A percentile compares a stretch with the other conserved stretches of the same genome.
phyloP scores from a whole-genome alignment of 148 eudicot genomes.

The Salicornia ramosissima region DNA sequence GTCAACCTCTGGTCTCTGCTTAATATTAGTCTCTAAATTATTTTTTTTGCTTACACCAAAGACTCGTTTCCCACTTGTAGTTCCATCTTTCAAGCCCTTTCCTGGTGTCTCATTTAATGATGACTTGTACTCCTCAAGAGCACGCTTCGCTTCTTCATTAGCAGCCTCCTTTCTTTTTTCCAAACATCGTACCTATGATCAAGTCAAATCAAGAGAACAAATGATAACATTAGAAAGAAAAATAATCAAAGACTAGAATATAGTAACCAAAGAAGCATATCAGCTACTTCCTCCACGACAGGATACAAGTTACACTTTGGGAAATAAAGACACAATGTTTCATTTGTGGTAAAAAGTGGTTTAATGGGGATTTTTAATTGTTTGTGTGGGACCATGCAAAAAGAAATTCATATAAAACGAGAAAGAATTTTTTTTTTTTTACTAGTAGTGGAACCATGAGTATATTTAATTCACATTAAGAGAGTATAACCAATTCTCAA shows the following conservation, averaged over 20 bases:
- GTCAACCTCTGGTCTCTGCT: slow-evolving; percentile 43
- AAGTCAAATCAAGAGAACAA: slow-evolving; percentile 10
- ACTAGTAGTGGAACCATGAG: no score
- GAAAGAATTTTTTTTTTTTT: no score
- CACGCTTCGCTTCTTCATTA: slow-evolving; percentile 74
- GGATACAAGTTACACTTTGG: no score
- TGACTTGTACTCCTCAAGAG: slow-evolving; percentile 68
- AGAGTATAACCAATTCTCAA: no score
- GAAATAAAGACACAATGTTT: no score
- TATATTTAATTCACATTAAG: no score
- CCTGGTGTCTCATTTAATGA: slow-evolving; percentile 41
- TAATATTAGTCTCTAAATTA: slow-evolving; percentile 31
- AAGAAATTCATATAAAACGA: no score
- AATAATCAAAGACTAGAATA: neutral
- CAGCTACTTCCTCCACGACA: neutral
- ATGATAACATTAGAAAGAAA: neutral
- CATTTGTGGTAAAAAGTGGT: no score
- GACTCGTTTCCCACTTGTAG: slow-evolving; percentile 63
- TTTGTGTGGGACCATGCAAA: no score
- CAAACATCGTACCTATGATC: slow-evolving; percentile 70
- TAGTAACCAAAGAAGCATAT: neutral
- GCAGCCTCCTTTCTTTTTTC: slow-evolving; percentile 75
- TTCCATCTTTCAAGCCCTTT: slow-evolving; percentile 28
- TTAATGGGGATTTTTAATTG: no score
- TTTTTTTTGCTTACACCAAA: slow-evolving; percentile 64